Base-by-base conservation (phyloP, 73 alveolate genomes). In the Paramecium sexaurelia region DNA sequence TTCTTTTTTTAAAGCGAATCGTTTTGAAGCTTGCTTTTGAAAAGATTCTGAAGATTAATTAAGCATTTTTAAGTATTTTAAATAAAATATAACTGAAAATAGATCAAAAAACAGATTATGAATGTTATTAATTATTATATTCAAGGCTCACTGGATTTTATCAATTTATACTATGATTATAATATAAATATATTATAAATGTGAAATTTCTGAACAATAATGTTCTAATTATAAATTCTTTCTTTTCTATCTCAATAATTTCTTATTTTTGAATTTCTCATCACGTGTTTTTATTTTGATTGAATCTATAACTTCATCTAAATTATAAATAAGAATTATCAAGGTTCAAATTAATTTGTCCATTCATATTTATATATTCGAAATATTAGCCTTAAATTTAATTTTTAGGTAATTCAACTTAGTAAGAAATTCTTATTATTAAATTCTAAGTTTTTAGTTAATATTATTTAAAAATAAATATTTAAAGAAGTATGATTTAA, bases 1-100 rank as follows among this genome's bases (percentile, higher is more conserved):
- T 37, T 71, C 86, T 37, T 71, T 71, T 71, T 71, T 71, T n/a
- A 71, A 37, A 5, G 86, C 86, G 35, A 32, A 71, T n/a, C 86
- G 86, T 32, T 71, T 71, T 35, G 56, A 32, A 6, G 17, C 55
- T 10, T 33, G 35, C 35, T 71, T 71, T 11, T 71, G 35, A 15
- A n/a, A 37, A 71, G 86, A 71, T 71, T 71, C 86, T 33, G 29
- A 71, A 37, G 86, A n/a, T 40, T 33, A 35, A 11, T 71, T 5
- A 71, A 71, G 86, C 86, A 71, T 71, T 29, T 33, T 26, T 29
- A 61, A 61, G 83, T 61, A 13, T 61, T 4, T 29, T 29, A 29
- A 61, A 61, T 61, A 61, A 61, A 61, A 26, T 61, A 61, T 61
- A 29, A 61, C 83, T 61, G 83, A 32, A 9, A 61, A 29, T 61